Evolutionary conservation across 805 yeast species (phyloP).

Genomic region (Cephaloascus fragrans): DNA sequence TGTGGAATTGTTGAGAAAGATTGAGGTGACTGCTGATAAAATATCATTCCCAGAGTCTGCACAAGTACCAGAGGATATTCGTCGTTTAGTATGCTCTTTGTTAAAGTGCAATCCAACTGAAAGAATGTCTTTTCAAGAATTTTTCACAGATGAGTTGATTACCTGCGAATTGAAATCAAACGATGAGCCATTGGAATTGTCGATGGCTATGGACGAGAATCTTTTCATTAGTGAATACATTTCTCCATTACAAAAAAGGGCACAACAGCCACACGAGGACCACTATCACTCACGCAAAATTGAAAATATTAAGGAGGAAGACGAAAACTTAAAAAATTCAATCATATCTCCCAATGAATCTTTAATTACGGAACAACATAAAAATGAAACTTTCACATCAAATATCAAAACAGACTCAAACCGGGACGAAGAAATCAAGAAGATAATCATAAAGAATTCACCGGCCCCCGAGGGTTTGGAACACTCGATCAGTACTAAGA

Average conservation of each 20-base stretch:
- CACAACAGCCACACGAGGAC: conserved; percentile 10
- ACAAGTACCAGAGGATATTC: conserved; percentile 54
- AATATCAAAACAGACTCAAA: conserved; percentile 4
- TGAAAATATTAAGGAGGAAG: background rate
- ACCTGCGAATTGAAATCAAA: conserved; percentile 39
- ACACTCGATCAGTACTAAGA: conserved; percentile 10
- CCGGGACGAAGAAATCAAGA: conserved; percentile 35
- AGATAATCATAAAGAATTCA: conserved; percentile 29
- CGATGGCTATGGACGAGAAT: conserved; percentile 60
- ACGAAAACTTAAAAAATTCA: conserved; percentile 1
- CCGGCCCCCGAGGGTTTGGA: conserved; percentile 28
- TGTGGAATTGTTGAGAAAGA: conserved; percentile 77
- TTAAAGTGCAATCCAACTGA: conserved; percentile 80
- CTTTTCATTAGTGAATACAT: conserved; percentile 80
- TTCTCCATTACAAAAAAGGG: conserved; percentile 21
- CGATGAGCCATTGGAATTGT: conserved; percentile 54
- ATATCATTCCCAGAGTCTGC: conserved; percentile 69
- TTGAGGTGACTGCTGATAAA: conserved; percentile 70
- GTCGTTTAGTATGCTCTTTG: conserved; percentile 62
- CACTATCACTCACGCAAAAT: conserved; percentile 2
- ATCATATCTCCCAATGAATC: conserved; percentile 2
- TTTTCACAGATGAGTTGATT: conserved; percentile 67
- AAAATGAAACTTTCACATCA: conserved; percentile 3
- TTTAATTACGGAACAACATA: background rate
- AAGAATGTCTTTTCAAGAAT: conserved; percentile 81